Base-by-base conservation (phyloP, 2,329 filamentous ascomycete genomes). In the Fusarium pseudograminearum region DNA sequence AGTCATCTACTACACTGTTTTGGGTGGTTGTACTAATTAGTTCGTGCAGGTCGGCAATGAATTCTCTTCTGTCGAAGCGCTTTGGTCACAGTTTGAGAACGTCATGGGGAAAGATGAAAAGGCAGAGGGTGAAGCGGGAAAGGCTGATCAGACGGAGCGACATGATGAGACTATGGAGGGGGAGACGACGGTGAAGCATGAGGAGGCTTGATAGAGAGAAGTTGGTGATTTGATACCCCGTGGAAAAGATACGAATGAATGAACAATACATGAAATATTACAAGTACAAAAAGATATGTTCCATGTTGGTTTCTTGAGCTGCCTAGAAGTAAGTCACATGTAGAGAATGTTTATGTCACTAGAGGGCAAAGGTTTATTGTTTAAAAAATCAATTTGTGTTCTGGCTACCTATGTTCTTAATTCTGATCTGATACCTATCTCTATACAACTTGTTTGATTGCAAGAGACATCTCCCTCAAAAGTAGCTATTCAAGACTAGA, bases 11-110 rank as follows among this genome's bases (percentile, higher is more conserved):
- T 11, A 5, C 6, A 16, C 3, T 24, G 1, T 7, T 4, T 15
- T 14, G 5, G 18, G 12, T 54, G 60, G 38, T 18, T 14, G 6
- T 15, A 8, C 61, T 65, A 42, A 65, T 45, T 3, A 5, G 4
- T n/a, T 24, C 14, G 8, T 28, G 20, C 33, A 93, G 90, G 90
- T 99, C 54, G 96, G 96, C 38, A 97, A 97, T 80, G 96, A 99
- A 77, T 98, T 99, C 81, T 91, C 92, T n/a, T 94, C 93, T 6
- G 96, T 99, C 44, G 96, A 99, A 80, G 94, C 93, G 31, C 86
- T 99, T 18, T 99, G 96, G 96, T 97, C 93, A 40, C 93, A 97
- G 76, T 98, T 99, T 77, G 96, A 99, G 82, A 92, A 91, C 72
- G 94, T 98, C 73, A 98, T 98, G 94, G 93, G 89, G 11, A 93